phyloP scores from a whole-genome alignment of 2,329 filamentous ascomycete genomes.

The Cladosporium sp. region DNA sequence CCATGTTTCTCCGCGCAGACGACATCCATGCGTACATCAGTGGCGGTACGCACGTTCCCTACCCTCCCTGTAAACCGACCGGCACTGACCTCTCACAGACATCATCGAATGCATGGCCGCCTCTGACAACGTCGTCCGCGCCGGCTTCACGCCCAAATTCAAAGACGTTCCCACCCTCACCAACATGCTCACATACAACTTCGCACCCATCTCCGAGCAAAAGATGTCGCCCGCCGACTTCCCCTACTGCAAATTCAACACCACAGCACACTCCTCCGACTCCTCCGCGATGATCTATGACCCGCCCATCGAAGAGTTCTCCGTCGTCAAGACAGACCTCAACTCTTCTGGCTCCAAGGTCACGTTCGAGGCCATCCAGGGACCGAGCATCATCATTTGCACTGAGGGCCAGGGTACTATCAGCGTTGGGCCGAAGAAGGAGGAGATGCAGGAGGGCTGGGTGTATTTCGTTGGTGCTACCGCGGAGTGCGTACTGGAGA shows the following conservation, averaged over 20 bases:
- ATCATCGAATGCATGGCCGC: slow-evolving; percentile 99
- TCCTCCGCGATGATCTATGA: slow-evolving; percentile 76
- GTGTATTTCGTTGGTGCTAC: slow-evolving; percentile 70
- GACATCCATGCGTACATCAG: slow-evolving; percentile 95
- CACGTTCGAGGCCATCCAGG: slow-evolving; percentile 79
- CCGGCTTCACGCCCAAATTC: slow-evolving; percentile 96
- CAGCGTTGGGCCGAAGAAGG: slow-evolving; percentile 72
- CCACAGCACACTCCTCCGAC: slow-evolving; percentile 69
- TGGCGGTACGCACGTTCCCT: slow-evolving; percentile 40
- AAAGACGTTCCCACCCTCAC: slow-evolving; percentile 90
- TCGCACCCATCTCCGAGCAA: slow-evolving; percentile 88
- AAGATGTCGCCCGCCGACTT: slow-evolving; percentile 86
- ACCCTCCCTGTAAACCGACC: not conserved
- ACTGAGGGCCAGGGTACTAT: slow-evolving; percentile 78
- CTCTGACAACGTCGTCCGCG: slow-evolving; percentile 97
- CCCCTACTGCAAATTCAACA: slow-evolving; percentile 76
- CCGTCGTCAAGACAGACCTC: slow-evolving; percentile 74
- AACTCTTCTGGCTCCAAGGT: slow-evolving; percentile 67
- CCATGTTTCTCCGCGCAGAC: slow-evolving; percentile 91
- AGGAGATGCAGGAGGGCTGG: slow-evolving; percentile 53
- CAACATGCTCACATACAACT: slow-evolving; percentile 88
- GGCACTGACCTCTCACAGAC: slow-evolving; percentile 43
- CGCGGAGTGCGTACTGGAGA: slow-evolving; percentile 75
- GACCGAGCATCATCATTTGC: slow-evolving; percentile 89
- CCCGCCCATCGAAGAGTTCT: slow-evolving; percentile 94